Conservation (phyloP, 805 yeast species). For the Myxozyma vanderwaltii region DNA sequence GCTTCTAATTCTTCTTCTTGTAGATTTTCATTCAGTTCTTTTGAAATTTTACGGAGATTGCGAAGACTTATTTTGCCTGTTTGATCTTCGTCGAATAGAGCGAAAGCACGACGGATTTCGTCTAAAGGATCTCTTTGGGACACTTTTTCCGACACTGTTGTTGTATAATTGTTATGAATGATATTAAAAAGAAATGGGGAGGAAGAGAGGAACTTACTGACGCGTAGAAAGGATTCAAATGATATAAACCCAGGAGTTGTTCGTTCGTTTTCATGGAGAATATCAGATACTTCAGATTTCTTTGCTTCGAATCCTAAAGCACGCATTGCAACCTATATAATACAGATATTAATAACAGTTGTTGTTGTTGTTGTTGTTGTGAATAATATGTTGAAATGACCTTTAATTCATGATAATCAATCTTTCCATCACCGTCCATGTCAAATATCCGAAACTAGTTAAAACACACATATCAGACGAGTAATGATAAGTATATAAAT, state of each 20-base stretch:
- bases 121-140: slow-evolving; percentile 88
- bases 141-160: slow-evolving; percentile 80
- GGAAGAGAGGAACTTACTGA: slow-evolving; percentile 50
- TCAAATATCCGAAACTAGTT: slow-evolving; percentile 85
- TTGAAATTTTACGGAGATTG: slow-evolving; percentile 84
- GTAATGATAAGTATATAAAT: background rate
- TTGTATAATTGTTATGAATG: slow-evolving; percentile 7
- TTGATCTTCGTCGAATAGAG: slow-evolving; percentile 80
- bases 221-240: slow-evolving; percentile 78
- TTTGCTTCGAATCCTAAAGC: slow-evolving; percentile 89
- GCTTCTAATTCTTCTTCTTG: slow-evolving; percentile 92
- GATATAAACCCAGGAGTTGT: slow-evolving; percentile 71
- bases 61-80: slow-evolving; percentile 82
- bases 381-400: slow-evolving; percentile 18
- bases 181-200: slow-evolving; percentile 19
- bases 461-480: background rate
- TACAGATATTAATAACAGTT: too few species aligned
- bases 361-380: background rate
- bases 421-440: slow-evolving; percentile 83
- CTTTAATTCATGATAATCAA: slow-evolving; percentile 90
- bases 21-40: slow-evolving; percentile 87
- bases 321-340: slow-evolving; percentile 76
- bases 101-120: slow-evolving; percentile 87
- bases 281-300: slow-evolving; percentile 76
- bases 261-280: slow-evolving; percentile 78